Evolutionary conservation across 441 rosid species (phyloP).

Genomic region (Brassica balearica): DNA sequence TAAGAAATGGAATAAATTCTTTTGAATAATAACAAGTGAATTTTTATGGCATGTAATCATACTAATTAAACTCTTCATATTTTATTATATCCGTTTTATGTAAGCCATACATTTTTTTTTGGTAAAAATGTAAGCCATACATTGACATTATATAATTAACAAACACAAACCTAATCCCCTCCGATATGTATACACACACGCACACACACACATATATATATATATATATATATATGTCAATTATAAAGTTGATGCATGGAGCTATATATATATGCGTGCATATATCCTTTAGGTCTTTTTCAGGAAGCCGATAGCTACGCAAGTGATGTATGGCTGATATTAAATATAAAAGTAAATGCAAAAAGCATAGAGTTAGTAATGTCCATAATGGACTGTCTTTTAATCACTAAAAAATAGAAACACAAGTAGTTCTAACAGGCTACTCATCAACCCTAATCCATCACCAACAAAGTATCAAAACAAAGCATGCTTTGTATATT

Average conservation of each 20-base stretch:
- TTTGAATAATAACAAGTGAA: background rate
- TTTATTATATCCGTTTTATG: background rate
- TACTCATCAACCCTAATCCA: constrained; percentile 47
- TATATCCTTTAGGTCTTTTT: constrained; percentile 43
- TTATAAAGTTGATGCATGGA: constrained; percentile 26
- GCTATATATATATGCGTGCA: constrained; percentile 24
- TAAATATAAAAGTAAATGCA: constrained; percentile 41
- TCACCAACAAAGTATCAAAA: constrained; percentile 42
- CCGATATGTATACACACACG: background rate
- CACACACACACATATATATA: background rate
- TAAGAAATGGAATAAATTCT: background rate
- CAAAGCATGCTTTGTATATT: constrained; percentile 42
- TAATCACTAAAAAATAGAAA: constrained; percentile 42
- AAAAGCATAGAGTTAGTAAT: constrained; percentile 47
- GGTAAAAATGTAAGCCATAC: too few species aligned
- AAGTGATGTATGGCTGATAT: constrained; percentile 44
- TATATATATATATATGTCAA: background rate
- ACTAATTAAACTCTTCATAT: background rate
- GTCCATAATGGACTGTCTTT: constrained; percentile 46
- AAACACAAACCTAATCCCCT: constrained; percentile 11
- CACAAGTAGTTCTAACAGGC: constrained; percentile 44
- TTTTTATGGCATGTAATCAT: constrained; percentile 1
- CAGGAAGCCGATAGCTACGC: constrained; percentile 42
- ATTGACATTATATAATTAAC: constrained; percentile 18
- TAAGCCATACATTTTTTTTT: background rate